These are phyloP conservation scores for Ceratocystiopsis minuta DNA, from an alignment of 2,329 filamentous ascomycete species.

Conservation along the genomic window DNA sequence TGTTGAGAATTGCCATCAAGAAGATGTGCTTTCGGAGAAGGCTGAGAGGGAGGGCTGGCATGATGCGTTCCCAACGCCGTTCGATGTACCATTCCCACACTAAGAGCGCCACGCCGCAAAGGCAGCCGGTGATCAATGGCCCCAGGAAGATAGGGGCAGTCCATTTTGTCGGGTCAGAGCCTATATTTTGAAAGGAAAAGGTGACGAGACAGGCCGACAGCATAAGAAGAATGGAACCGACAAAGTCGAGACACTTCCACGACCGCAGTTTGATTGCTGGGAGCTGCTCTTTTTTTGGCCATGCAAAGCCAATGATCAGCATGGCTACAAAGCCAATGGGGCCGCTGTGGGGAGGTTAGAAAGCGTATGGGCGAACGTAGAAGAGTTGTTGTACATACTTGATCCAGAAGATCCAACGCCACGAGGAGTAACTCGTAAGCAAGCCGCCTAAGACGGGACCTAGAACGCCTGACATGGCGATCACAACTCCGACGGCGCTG, in stretches of 20 bases:
- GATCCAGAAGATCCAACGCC: slow-evolving; percentile 42
- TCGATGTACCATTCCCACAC: slow-evolving; percentile 21
- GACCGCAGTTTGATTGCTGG: slow-evolving; percentile 19
- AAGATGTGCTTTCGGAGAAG: slow-evolving; percentile 31
- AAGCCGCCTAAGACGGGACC: slow-evolving; percentile 34
- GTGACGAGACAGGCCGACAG: slow-evolving; percentile 35
- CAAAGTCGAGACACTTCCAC: slow-evolving; percentile 33
- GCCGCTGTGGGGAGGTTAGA: slow-evolving; percentile 19
- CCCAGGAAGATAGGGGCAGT: slow-evolving; percentile 21
- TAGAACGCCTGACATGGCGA: slow-evolving; percentile 29
- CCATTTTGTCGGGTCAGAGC: slow-evolving; percentile 23
- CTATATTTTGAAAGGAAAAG: slow-evolving; percentile 37
- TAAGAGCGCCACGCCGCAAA: slow-evolving; percentile 20
- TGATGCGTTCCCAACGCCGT: slow-evolving; percentile 15
- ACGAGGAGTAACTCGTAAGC: slow-evolving; percentile 28
- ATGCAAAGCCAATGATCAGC: slow-evolving; percentile 27
- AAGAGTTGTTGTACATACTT: slow-evolving; percentile 23
- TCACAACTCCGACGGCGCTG: slow-evolving; percentile 28
- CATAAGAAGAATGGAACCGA: slow-evolving; percentile 35
- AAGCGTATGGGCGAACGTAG: not conserved
- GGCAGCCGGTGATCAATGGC: slow-evolving; percentile 20
- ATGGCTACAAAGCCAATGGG: slow-evolving; percentile 31
- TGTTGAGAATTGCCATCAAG: slow-evolving; percentile 22
- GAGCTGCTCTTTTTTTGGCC: slow-evolving; percentile 27
- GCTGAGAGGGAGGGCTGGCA: slow-evolving; percentile 28